Evolutionary conservation across 805 yeast species (phyloP), one percentile per base, ranked within the genome.

Genomic region (Metschnikowia colocasiae): DNA sequence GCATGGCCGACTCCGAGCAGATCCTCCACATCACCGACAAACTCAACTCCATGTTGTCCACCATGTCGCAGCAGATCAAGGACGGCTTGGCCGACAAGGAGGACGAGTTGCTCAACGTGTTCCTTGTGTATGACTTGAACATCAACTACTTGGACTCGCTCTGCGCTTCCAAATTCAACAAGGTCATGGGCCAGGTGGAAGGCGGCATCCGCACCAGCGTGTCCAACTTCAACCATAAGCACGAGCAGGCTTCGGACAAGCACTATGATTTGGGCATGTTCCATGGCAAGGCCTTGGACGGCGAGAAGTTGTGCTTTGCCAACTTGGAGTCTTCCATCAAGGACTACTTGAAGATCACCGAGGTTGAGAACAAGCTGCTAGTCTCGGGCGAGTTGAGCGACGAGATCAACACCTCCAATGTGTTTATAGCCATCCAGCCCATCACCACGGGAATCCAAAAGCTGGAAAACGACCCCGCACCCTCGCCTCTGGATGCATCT

Each of bases 291-390:
- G 59, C 81, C 1, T 78, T 81, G 37, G 95, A 89, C 63, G 97
- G 94, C 12, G 95, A 87, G 59, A 92, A 94, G 63, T 76, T 94
- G 49, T 85, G 95, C 34, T 75, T 80, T 58, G 98, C 97, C 3
- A 91, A 89, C 60, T 75, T 92, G 57, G 96, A 89, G 26, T 80
- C 82, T 45, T 81, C 83, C n/a, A 76, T 83, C 44, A 76, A 79
- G 71, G 68, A 67, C 50, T 71, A 60, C 46, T 40, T 47, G 25
- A 62, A 56, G 61, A 47, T 69, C 63, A 55, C 63, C 55, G 45
- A 58, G 61, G 43, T 30, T 13, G 51, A 33, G 37, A 16, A 40
- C 35, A 43, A 16, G 51, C 40, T 9, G 32, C 30, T 15, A 40
- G 56, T 58, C 3, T 46, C 58, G 51, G 61, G 60, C 45, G 47